Evolutionary conservation across 2,329 filamentous ascomycete genomes (phyloP).

Genomic region (Fusarium coffeatum): DNA sequence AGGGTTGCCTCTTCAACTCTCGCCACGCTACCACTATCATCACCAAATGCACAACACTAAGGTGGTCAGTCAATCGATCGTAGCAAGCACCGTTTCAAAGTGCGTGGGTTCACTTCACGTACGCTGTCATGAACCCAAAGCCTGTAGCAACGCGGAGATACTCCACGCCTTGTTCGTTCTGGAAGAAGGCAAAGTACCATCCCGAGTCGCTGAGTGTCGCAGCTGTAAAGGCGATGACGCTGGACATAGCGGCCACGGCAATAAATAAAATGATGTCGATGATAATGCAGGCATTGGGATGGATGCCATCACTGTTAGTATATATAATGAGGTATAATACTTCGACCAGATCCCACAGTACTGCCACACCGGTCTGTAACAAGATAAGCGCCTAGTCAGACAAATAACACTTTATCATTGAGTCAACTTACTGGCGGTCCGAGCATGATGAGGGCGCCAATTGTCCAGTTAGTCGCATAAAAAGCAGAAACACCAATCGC

Average conservation of each 20-base stretch:
- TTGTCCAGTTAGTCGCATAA: background rate
- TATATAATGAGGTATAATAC: background rate
- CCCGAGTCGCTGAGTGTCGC: background rate
- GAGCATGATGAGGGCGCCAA: background rate
- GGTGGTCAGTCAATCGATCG: background rate
- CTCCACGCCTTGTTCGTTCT: background rate
- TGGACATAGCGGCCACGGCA: background rate
- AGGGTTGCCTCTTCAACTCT: background rate
- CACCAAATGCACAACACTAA: background rate
- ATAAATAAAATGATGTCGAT: background rate
- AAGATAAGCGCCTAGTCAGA: background rate
- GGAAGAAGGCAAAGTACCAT: background rate
- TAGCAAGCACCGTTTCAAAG: accelerated
- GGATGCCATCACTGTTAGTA: background rate
- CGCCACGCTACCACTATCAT: background rate
- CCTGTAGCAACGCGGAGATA: background rate
- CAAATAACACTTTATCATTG: background rate
- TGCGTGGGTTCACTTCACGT: background rate
- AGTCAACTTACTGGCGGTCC: background rate
- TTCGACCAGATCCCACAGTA: background rate
- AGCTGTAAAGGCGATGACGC: background rate
- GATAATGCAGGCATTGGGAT: background rate
- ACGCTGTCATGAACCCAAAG: background rate
- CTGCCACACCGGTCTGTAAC: background rate
- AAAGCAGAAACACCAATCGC: background rate